Evolutionary conservation across 1,139 yeast species (phyloP), one percentile per base, ranked within the genome.

Genomic region (Sugiyamaella grinbergsii): DNA sequence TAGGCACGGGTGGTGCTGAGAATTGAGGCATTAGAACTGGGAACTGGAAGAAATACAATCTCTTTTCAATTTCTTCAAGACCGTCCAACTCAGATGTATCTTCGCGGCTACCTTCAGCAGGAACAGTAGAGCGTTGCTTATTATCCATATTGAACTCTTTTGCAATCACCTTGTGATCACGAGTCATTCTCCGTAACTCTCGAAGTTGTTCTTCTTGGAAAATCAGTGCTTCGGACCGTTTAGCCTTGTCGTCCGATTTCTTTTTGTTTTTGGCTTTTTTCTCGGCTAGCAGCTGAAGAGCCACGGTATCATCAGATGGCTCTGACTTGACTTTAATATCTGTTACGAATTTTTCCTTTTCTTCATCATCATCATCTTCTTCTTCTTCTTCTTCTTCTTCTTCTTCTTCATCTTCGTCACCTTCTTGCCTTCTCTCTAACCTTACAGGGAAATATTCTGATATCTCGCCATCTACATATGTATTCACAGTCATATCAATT

Each of bases 21-120:
- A 83, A 82, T 8, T 69, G 58, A 0, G 96, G 96, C 50, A 86
- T 68, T 13, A 78, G 68, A 34, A 80, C 77, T 4, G 96, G 96
- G 53, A 90, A 70, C 63, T 90, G 96, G 59, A 89, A 70, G 47
- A 87, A 73, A 54, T 84, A 70, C 54, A 79, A 71, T 54, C 71
- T 67, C 41, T 75, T 73, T 24, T 73, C 73, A 18, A 74, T 62
- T 18, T 51, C 50, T 66, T 53, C 49, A 61, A 65, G 40, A 66
- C 63, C 28, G 63, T 55, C 39, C 73, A 68, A 11, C 66, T 67
- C 45, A 56, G 62, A 49, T 8, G 23, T 43, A 5, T 73, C 11
- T 8, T 44, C 54, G 3, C 32, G 15, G n/a, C 13, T 16, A 5
- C 40, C 40, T 20, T 36, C 39, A 5, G 31, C 43, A 1, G 23